phyloP scores from a whole-genome alignment of 495 filamentous ascomycete genomes.

The Daldinia loculata region DNA sequence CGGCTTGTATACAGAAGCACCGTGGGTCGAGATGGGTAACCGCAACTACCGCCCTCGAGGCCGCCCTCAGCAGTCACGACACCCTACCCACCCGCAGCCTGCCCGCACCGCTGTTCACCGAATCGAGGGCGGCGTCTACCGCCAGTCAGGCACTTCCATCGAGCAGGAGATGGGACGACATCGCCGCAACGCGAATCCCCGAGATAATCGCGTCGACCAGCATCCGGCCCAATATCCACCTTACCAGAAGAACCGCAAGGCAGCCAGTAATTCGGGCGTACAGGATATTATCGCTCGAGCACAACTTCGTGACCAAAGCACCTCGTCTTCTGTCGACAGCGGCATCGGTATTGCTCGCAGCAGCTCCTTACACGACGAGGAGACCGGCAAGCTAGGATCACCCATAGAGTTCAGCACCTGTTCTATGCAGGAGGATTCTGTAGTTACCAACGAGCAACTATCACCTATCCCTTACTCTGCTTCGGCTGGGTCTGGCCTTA shows the following conservation, averaged over 20 bases:
- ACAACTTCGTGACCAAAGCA: neutral
- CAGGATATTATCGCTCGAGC: neutral
- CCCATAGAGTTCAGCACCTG: neutral
- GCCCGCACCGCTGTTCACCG: neutral
- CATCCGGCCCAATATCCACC: neutral
- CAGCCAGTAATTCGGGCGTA: neutral
- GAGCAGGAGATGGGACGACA: neutral
- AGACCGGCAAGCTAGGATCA: neutral
- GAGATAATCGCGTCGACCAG: neutral
- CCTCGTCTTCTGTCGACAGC: neutral
- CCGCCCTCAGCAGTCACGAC: neutral
- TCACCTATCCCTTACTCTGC: neutral
- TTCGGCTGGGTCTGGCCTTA: neutral
- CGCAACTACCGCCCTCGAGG: neutral
- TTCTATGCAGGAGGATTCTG: neutral
- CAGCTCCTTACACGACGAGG: neutral
- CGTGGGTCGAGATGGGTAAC: constrained; percentile 1
- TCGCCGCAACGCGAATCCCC: neutral
- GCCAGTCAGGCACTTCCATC: neutral
- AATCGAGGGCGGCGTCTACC: neutral
- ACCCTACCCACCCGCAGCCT: neutral
- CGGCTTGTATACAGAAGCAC: neutral
- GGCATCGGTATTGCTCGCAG: neutral
- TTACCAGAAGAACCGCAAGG: neutral
- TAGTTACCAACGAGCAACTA: neutral